Evolutionary conservation across 805 yeast genomes (phyloP), one percentile per base, ranked within the genome.

Genomic region (Grigorovia jiainica): DNA sequence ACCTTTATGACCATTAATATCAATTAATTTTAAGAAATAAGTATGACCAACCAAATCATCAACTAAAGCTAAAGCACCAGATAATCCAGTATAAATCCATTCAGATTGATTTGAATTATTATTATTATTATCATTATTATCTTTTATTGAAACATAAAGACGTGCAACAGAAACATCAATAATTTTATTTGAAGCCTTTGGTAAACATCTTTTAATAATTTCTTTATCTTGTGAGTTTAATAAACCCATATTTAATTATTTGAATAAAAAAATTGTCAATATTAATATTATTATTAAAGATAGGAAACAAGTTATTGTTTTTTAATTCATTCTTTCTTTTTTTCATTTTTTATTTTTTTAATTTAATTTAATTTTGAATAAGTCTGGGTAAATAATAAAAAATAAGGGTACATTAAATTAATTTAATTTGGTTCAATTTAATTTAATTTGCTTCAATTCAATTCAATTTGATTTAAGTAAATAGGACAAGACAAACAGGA

Each of bases 21-120:
- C 98, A 6, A 92, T 94, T 41, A 92, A 59, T 60, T 92, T 92
- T 36, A 92, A 70, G 60, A 87, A 92, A 55, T 85, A 87, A 0
- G 96, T 87, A 61, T 90, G 90, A 3, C 97, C 97, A 2, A 92
- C 95, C 10, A 85, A 63, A 61, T 92, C 98, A 60, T 92, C 95
- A 16, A 84, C 95, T 7, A 92, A 64, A 1, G 78, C 82, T 15
- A 89, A 63, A 1, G 97, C 97, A 4, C 98, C 98, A 4, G 79
- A 70, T 13, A 92, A 66, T 0, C 95, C 97, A 0, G 98, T 90
- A 65, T 74, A 86, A 17, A 72, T 73, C 97, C 97, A 92, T 48
- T 75, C 67, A 17, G 72, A 71, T 2, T 82, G 79, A n/a, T n/a
- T n/a, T n/a, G n/a, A n/a, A n/a, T n/a, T n/a, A n/a, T n/a, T n/a